Percentiles rank a stretch among this genome's conserved stretches.
These are phyloP conservation scores for Chytriomyces sp. DNA, from an alignment of 192 early-diverging fungal genomes.

Conservation along the genomic window DNA sequence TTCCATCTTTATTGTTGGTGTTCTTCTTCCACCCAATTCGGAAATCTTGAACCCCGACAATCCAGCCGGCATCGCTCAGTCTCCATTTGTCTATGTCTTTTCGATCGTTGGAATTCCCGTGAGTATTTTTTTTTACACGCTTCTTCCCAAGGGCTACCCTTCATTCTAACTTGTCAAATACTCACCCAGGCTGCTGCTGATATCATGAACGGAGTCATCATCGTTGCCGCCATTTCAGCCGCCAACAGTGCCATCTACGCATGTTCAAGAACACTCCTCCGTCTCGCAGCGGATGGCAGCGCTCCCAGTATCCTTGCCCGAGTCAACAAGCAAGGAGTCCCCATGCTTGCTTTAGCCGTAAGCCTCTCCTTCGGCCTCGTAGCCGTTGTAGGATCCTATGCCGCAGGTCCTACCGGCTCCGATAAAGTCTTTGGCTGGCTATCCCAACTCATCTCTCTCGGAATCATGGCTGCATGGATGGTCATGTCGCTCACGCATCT, in stretches of 20 bases:
- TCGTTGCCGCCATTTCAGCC: slow-evolving; percentile 73
- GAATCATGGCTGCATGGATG: slow-evolving; percentile 18
- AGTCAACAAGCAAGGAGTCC: slow-evolving; percentile 62
- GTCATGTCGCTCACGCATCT: slow-evolving; percentile 12
- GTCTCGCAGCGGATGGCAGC: slow-evolving; percentile 64
- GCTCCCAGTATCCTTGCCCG: slow-evolving; percentile 63
- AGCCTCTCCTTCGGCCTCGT: slow-evolving; percentile 62
- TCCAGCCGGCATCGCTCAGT: slow-evolving; percentile 52
- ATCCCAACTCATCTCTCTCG: slow-evolving; percentile 23
- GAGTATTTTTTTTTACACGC: not conserved
- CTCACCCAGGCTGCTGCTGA: slow-evolving; percentile 47
- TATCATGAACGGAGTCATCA: slow-evolving; percentile 76
- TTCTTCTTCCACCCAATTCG: slow-evolving; percentile 62
- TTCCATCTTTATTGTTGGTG: slow-evolving; percentile 70
- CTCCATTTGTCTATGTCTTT: slow-evolving; percentile 72
- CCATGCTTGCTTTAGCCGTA: slow-evolving; percentile 57
- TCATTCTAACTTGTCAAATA: no score
- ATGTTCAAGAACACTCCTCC: slow-evolving; percentile 65
- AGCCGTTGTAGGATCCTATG: slow-evolving; percentile 59
- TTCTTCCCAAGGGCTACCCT: not conserved
- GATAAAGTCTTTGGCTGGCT: slow-evolving; percentile 52
- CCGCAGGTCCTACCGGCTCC: slow-evolving; percentile 39
- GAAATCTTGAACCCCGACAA: slow-evolving; percentile 58
- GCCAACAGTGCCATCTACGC: slow-evolving; percentile 78
- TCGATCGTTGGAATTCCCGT: slow-evolving; percentile 56